Base-by-base conservation (phyloP, 2,329 filamentous ascomycete genomes). In the Diaporthe velutina region DNA sequence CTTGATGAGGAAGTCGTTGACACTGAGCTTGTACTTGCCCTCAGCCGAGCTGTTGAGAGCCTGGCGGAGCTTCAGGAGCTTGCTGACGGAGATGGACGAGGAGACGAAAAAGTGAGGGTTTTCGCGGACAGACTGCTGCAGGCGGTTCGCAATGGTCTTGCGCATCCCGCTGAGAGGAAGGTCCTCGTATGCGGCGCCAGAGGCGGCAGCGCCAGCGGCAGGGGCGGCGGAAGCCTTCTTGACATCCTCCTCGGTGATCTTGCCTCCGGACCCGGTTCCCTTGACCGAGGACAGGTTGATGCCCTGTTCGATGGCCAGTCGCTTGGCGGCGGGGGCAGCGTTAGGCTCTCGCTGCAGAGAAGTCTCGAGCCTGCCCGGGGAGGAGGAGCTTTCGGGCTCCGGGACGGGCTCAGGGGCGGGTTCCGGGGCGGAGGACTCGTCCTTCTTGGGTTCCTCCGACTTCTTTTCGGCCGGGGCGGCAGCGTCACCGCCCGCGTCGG, bases 1-100 rank as follows among this genome's bases (percentile, higher is more conserved):
- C 91, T 99, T 99, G 90, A 99, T 95, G 77, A 99, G 90, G 90
- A 99, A 98, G 87, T 99, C 97, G 87, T 99, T 99, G 87, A 99
- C 95, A n/a, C 96, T 98, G 75, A 99, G 94, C 92, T 98, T 99
- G 92, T 98, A 99, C 86, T 95, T 93, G 87, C 96, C 97, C 77
- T 98, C 93, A 64, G 95, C 89, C 17, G 94, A 93, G 83, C 92
- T 91, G 88, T 99, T 99, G 79, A 99, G 92, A 75, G 96, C 95
- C 86, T 95, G 91, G 82, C 97, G 95, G 80, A 99, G 95, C 90
- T 98, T 98, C 82, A 98, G 89, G 66, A 99, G 94, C 91, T 98
- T 98, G 85, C 89, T 91, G 78, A 99, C 97, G 74, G 96, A 98
- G 83, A 99, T 91, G 80, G 92, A 92, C 81, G 95, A 93, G 80